Conservation (phyloP, 164 flowering plant species). For the Platanus orientalis region DNA sequence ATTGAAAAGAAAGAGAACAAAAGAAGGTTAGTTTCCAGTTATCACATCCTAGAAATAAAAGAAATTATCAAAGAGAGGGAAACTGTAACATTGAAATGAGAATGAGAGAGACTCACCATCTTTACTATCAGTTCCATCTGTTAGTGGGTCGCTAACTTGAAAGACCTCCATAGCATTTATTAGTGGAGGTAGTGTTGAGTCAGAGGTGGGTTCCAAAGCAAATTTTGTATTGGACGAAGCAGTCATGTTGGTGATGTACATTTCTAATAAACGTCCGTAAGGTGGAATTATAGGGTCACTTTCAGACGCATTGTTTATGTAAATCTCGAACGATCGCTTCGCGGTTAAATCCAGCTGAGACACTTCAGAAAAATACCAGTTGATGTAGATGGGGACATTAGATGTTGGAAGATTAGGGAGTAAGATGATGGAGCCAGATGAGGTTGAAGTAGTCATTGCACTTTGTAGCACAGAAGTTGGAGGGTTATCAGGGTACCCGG, state of each 20-base stretch:
- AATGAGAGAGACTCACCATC: slow-evolving; percentile 27
- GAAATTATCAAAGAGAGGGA: too few relatives aligned
- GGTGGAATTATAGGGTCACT: slow-evolving; percentile 27
- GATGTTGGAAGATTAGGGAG: too few relatives aligned
- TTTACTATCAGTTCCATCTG: slow-evolving; percentile 26
- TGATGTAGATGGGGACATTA: too few relatives aligned
- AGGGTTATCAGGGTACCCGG: background rate
- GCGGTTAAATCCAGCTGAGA: too few relatives aligned
- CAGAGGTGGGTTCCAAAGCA: slow-evolving; percentile 18
- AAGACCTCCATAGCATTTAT: slow-evolving; percentile 46
- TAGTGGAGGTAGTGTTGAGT: slow-evolving; percentile 43
- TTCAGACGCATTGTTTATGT: slow-evolving; percentile 5
- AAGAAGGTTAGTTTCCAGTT: background rate
- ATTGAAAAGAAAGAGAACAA: background rate
- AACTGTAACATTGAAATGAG: background rate
- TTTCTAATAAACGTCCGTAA: slow-evolving; percentile 18
- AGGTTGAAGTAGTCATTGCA: background rate
- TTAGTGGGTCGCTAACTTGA: slow-evolving; percentile 9
- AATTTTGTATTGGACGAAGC: slow-evolving; percentile 23
- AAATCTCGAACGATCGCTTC: background rate
- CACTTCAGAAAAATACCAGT: too few relatives aligned
- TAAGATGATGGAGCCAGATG: background rate
- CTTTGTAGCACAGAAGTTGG: background rate
- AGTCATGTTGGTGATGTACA: slow-evolving; percentile 7
- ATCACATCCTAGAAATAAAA: too few relatives aligned